Conservation (phyloP, 306 rosid species). For the Dalbergia cochinchinensis region DNA sequence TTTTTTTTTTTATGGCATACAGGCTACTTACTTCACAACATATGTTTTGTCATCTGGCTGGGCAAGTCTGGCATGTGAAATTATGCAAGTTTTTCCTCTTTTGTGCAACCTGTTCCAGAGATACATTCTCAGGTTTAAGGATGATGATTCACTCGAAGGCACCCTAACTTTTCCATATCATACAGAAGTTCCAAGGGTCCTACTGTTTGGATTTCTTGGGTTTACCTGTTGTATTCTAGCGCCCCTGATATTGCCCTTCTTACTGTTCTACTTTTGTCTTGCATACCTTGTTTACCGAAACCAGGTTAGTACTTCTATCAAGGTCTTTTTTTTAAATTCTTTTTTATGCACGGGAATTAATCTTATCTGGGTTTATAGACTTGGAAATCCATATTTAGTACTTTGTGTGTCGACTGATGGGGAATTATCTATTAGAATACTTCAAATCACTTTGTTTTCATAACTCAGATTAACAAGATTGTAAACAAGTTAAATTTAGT, state of each 20-base stretch:
- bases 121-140: constrained; percentile 58
- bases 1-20: constrained; percentile 36
- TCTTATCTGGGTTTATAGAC: background rate
- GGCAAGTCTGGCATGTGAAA: constrained; percentile 90
- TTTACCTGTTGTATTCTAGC: constrained; percentile 86
- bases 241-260: constrained; percentile 87
- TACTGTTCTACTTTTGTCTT: constrained; percentile 78
- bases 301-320: constrained; percentile 68
- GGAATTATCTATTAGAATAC: no score
- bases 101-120: constrained; percentile 60
- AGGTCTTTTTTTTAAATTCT: no score
- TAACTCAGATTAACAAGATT: background rate
- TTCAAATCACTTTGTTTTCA: background rate
- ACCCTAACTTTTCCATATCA: constrained; percentile 83
- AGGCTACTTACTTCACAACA: constrained; percentile 90
- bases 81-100: constrained; percentile 79
- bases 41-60: constrained; percentile 96
- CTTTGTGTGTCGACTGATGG: no score
- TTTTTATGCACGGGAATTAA: constrained; percentile 9
- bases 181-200: constrained; percentile 87
- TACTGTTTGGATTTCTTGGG: constrained; percentile 88
- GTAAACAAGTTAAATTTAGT: background rate
- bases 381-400: no score
- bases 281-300: constrained; percentile 90
- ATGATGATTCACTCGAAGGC: constrained; percentile 57